phyloP scores from a whole-genome alignment of 1,284 basidiomycete genomes.

The Sporisorium iseilematis-ciliati region DNA sequence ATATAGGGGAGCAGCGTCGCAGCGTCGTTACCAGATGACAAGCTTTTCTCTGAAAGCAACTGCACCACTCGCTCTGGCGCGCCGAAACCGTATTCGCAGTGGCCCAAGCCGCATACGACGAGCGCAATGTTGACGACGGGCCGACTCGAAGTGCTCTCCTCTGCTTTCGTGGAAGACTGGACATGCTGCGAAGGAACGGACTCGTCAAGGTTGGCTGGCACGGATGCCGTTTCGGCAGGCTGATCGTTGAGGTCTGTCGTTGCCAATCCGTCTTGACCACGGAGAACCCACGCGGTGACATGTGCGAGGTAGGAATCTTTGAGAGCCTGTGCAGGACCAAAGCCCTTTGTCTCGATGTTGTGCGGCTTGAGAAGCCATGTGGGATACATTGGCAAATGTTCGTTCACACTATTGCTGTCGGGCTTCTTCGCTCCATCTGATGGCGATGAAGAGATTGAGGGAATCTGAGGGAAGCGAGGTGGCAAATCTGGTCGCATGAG shows the following conservation, averaged over 20 bases:
- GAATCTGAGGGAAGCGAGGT: constrained; percentile 37
- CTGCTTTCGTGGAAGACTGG: not conserved
- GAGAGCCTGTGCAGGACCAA: constrained; percentile 56
- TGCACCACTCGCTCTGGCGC: constrained; percentile 50
- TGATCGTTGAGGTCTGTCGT: not conserved
- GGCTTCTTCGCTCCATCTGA: not conserved
- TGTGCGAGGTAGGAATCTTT: constrained; percentile 61
- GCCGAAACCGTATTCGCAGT: constrained; percentile 58
- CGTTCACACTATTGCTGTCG: not conserved
- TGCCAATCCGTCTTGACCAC: constrained; percentile 1
- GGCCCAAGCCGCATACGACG: constrained; percentile 53
- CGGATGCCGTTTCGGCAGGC: not conserved
- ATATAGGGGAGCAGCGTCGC: constrained; percentile 31
- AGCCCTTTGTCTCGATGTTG: constrained; percentile 48
- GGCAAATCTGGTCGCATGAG: constrained; percentile 56
- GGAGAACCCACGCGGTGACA: constrained; percentile 46
- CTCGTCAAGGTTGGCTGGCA: no score
- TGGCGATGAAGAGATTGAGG: not conserved
- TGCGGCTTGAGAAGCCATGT: constrained; percentile 45
- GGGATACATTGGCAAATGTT: constrained; percentile 29
- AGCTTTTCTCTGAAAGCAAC: constrained; percentile 18
- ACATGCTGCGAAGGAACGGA: not conserved
- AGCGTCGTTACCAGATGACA: not conserved
- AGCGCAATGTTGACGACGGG: constrained; percentile 34
- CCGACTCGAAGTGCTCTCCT: constrained; percentile 3